phyloP scores from a whole-genome alignment of 257 asterid species.

The Solanum piurae region DNA sequence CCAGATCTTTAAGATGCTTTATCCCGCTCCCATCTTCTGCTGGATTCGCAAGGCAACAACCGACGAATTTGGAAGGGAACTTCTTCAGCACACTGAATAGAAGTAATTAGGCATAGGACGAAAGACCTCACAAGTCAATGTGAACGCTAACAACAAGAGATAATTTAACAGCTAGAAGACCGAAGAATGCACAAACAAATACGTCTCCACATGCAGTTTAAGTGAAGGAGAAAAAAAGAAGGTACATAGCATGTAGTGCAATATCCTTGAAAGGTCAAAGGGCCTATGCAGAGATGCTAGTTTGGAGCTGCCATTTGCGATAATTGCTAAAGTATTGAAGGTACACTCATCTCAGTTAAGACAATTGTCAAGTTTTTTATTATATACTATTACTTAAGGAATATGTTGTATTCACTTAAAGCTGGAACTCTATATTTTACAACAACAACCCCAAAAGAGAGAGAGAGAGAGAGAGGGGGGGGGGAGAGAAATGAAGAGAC shows the following conservation, averaged over 20 bases:
- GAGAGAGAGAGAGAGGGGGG: too few species aligned
- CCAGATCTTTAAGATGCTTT: slow-evolving; percentile 54
- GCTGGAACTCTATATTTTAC: neutral
- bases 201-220: neutral
- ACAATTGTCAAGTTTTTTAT: neutral
- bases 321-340: neutral
- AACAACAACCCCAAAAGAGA: neutral
- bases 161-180: neutral
- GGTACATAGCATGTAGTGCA: neutral
- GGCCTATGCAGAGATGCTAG: neutral
- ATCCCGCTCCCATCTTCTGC: slow-evolving; percentile 68
- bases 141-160: neutral
- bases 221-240: neutral
- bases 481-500: slow-evolving; percentile 21
- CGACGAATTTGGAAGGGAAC: slow-evolving; percentile 65
- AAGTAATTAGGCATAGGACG: neutral
- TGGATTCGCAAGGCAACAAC: slow-evolving; percentile 95
- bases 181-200: neutral
- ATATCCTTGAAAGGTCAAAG: neutral
- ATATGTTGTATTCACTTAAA: neutral
- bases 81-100: slow-evolving; percentile 57
- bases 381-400: neutral
- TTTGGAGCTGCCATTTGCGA: neutral
- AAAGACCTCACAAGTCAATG: neutral
- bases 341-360: neutral